Evolutionary conservation across 495 filamentous ascomycete species (phyloP).

Genomic region (Talaromyces borbonicus): DNA sequence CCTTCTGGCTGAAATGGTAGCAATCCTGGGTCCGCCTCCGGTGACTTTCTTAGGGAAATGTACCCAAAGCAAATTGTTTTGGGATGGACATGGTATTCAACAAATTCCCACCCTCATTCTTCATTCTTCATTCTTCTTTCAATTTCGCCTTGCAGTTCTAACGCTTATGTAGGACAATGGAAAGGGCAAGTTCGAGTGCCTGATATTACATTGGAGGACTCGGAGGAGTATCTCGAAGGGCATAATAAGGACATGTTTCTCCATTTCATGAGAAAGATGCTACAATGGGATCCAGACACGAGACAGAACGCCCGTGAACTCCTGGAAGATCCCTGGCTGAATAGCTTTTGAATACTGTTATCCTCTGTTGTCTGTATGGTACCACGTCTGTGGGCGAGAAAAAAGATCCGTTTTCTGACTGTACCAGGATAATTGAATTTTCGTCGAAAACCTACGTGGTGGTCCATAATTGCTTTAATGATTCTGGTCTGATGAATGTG

Average conservation of each 20-base stretch:
- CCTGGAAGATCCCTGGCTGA: conserved; percentile 23
- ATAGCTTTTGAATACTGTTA: neutral
- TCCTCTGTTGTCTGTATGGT: no score
- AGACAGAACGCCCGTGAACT: conserved; percentile 23
- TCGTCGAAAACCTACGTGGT: no score
- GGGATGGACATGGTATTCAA: conserved; percentile 15
- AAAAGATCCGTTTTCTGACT: no score
- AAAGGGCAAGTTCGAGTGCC: conserved; percentile 15
- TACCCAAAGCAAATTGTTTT: conserved; percentile 9
- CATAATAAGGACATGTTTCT: conserved; percentile 19
- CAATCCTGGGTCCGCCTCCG: conserved; percentile 19
- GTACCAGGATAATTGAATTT: no score
- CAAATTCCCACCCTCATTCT: no score
- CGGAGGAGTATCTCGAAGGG: conserved; percentile 17
- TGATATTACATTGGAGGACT: conserved; percentile 10
- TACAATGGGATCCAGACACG: conserved; percentile 24
- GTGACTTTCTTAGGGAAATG: conserved; percentile 13
- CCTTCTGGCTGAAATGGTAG: conserved; percentile 18
- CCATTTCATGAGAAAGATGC: conserved; percentile 23
- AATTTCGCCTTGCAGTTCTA: conserved; percentile 1
- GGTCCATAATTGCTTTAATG: no score
- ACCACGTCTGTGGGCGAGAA: no score
- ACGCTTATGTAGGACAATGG: conserved; percentile 13
- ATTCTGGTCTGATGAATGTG: no score
- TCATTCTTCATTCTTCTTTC: neutral